Percentiles rank a stretch among this genome's conserved stretches.
Conservation (phyloP, 1,284 basidiomycete species). For the Agaricales sp. region DNA sequence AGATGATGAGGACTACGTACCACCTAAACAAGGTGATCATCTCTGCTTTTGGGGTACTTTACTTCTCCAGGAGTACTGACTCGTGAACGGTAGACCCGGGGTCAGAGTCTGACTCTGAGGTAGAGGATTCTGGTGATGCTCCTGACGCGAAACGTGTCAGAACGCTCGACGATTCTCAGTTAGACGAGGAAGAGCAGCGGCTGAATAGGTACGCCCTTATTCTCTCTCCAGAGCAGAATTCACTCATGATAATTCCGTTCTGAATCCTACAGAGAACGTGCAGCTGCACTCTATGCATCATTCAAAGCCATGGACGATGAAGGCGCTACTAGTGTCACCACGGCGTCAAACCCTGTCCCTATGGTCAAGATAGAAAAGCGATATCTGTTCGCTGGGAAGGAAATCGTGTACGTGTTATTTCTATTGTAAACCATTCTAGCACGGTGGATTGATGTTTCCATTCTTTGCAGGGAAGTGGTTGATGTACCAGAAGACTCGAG, state of each 20-base stretch:
- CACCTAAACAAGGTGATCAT: background rate
- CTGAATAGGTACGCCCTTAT: background rate
- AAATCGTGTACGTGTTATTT: slow-evolving; percentile 43
- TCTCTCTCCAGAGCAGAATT: background rate
- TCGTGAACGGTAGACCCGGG: too few relatives aligned
- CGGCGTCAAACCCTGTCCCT: too few relatives aligned
- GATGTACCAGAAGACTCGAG: slow-evolving; percentile 61
- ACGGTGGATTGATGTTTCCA: slow-evolving; percentile 17
- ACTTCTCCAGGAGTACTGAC: background rate
- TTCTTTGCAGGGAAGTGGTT: slow-evolving; percentile 47
- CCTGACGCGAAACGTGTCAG: background rate
- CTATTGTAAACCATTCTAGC: slow-evolving; percentile 4
- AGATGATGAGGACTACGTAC: background rate
- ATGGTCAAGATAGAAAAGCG: slow-evolving; percentile 57
- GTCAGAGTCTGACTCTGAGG: background rate
- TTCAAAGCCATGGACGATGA: too few relatives aligned
- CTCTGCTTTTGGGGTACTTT: too few relatives aligned
- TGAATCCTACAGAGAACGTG: background rate
- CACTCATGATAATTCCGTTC: background rate
- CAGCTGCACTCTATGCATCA: background rate
- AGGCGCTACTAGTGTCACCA: too few relatives aligned
- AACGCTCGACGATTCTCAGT: background rate
- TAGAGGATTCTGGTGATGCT: background rate
- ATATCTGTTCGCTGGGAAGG: slow-evolving; percentile 66
- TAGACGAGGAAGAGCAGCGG: too few relatives aligned